Conservation (phyloP, 2,329 filamentous ascomycete genomes). For the Sclerotinia borealis region DNA sequence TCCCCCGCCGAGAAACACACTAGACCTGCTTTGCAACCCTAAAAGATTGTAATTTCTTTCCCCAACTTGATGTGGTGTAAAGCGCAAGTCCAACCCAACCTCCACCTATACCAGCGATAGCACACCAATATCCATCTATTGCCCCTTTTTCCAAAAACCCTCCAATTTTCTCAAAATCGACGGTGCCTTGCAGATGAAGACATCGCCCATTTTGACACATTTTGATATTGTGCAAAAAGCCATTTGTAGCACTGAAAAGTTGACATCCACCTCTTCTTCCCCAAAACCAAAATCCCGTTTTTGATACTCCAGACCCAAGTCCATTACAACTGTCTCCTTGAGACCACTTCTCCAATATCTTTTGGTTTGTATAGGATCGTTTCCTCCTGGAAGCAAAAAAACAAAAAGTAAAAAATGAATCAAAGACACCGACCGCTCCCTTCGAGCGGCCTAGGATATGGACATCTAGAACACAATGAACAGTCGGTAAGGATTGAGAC, state of each 20-base stretch:
- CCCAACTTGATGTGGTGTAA: not conserved
- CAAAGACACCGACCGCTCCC: not conserved
- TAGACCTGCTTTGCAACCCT: not conserved
- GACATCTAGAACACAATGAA: not conserved
- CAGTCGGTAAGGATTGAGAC: not conserved
- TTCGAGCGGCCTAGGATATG: not conserved
- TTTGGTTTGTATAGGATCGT: not conserved
- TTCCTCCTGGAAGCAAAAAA: not conserved
- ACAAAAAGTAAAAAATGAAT: not conserved
- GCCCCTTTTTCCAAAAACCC: no score
- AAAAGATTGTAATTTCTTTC: not conserved
- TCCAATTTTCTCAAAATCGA: no score
- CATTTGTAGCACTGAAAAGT: not conserved
- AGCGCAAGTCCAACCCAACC: not conserved
- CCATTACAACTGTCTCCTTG: not conserved
- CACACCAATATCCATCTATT: not conserved
- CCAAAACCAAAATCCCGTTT: not conserved
- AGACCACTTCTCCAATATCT: not conserved
- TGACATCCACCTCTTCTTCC: not conserved
- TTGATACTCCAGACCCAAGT: not conserved
- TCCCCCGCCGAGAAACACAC: not conserved
- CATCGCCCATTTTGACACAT: no score
- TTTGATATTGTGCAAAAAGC: no score
- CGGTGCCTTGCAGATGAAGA: no score
- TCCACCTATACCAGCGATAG: not conserved